Conservation (phyloP, 805 yeast species). For the Kuraishia piskuri region DNA sequence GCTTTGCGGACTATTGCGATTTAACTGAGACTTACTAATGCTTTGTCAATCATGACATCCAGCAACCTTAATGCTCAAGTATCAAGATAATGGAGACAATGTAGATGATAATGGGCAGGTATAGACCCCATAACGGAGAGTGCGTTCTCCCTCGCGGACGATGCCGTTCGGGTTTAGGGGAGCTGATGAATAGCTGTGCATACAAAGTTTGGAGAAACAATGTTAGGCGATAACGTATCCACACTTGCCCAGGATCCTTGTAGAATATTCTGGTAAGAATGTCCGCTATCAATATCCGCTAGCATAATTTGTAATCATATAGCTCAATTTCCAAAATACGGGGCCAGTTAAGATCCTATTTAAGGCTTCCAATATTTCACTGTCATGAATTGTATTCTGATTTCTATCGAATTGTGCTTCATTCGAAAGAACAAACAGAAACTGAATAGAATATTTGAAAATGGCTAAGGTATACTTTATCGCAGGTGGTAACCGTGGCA, state of each 20-base stretch:
- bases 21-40: no score
- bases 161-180: neutral
- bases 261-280: neutral
- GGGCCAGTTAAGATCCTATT: neutral
- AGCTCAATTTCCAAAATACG: neutral
- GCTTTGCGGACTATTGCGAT: no score
- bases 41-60: no score
- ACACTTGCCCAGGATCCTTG: neutral
- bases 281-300: neutral
- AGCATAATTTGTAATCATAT: neutral
- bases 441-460: neutral
- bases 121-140: neutral
- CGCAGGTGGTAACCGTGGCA: conserved; percentile 4
- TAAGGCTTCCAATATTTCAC: neutral
- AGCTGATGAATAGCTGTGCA: neutral
- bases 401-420: neutral
- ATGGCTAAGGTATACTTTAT: conserved; percentile 3
- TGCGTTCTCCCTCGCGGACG: neutral
- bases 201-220: no score
- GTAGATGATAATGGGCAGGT: no score
- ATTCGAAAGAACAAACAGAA: neutral
- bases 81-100: neutral
- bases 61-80: no score
- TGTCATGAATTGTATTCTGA: neutral
- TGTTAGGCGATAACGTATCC: neutral